Evolutionary conservation across 257 asterid genomes (phyloP).

Genomic region (Nicotiana noctiflora): DNA sequence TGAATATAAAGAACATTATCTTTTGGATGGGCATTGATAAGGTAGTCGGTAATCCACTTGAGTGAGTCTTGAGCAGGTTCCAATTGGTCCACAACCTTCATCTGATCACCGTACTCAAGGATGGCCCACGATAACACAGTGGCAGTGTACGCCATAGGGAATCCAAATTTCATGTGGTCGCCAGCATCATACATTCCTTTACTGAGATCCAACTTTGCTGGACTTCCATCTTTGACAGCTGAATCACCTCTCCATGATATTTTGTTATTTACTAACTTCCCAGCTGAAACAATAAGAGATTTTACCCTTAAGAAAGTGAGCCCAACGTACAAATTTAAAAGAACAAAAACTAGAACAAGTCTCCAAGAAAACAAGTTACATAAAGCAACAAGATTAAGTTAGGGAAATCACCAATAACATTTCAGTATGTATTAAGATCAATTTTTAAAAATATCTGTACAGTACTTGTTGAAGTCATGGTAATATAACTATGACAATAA

Average conservation of each 20-base stretch:
- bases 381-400: not conserved
- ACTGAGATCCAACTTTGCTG: conserved; percentile 66
- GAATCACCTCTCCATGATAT: conserved; percentile 89
- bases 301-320: conserved; percentile 9
- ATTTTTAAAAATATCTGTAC: not conserved
- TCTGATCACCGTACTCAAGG: conserved; percentile 76
- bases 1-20: conserved; percentile 68
- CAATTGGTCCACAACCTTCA: conserved; percentile 48
- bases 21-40: conserved; percentile 66
- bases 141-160: conserved; percentile 94
- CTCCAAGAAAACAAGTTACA: conserved; percentile 1
- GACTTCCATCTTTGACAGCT: conserved; percentile 57
- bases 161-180: conserved; percentile 71
- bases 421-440: not conserved
- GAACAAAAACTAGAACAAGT: not conserved
- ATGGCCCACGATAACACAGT: conserved; percentile 84
- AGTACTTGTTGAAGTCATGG: not conserved
- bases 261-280: conserved; percentile 51
- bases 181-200: conserved; percentile 96
- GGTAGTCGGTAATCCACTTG: conserved; percentile 79
- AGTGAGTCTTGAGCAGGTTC: conserved; percentile 62
- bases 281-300: conserved; percentile 50
- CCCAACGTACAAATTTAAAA: not conserved
- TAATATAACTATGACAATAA: not conserved
- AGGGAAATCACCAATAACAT: not conserved